Percentiles rank a stretch among this genome's conserved stretches.
Conservation (phyloP, 352 stramenopile species). For the Phytophthora pinifolia region DNA sequence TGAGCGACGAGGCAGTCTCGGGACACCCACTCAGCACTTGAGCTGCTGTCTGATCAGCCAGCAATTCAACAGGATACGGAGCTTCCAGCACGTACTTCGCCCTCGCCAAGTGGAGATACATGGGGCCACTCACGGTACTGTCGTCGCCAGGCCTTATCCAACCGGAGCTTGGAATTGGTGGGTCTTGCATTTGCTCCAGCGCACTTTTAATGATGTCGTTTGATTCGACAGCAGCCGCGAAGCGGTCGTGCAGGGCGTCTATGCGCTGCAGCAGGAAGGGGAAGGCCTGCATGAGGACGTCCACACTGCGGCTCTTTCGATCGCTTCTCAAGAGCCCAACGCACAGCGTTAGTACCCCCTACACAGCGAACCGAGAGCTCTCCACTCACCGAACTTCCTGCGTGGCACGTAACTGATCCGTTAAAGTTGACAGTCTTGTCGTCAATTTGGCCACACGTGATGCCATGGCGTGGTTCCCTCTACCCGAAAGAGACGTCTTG, state of each 20-base stretch:
- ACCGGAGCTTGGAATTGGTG: neutral
- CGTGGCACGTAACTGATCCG: constrained; percentile 34
- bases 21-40: constrained; percentile 36
- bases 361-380: neutral
- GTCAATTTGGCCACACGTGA: constrained; percentile 15
- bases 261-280: constrained; percentile 47
- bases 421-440: constrained; percentile 29
- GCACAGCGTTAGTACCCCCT: neutral
- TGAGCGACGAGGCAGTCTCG: constrained; percentile 1
- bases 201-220: constrained; percentile 53
- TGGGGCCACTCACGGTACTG: constrained; percentile 13
- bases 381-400: constrained; percentile 42
- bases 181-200: constrained; percentile 42
- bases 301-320: constrained; percentile 41
- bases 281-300: constrained; percentile 45
- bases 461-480: constrained; percentile 6
- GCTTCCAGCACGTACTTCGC: constrained; percentile 47
- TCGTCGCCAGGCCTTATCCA: neutral
- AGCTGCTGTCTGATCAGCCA: constrained; percentile 41
- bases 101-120: constrained; percentile 43
- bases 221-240: constrained; percentile 41
- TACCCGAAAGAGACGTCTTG: constrained; percentile 5
- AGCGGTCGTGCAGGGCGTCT: constrained; percentile 52
- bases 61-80: constrained; percentile 48
- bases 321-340: constrained; percentile 31